Evolutionary conservation across 2,329 filamentous ascomycete genomes (phyloP).

Genomic region (Aspergillus bombycis): DNA sequence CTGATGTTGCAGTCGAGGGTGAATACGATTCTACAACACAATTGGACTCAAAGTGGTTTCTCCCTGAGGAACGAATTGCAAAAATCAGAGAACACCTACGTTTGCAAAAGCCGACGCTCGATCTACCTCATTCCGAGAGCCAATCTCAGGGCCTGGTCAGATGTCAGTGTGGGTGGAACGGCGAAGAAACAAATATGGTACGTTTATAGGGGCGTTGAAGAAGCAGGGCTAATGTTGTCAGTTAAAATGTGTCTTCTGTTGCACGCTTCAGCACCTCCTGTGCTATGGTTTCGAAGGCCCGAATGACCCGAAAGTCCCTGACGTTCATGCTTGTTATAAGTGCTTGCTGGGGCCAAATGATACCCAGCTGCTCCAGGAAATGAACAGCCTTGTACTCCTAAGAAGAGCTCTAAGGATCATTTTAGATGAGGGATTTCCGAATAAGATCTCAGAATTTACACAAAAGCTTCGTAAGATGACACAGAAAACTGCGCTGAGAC

Average conservation of each 20-base stretch:
- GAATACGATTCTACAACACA: constrained; percentile 9
- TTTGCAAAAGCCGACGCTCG: constrained; percentile 1
- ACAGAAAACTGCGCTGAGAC: not conserved
- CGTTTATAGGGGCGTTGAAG: constrained; percentile 12
- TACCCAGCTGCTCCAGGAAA: constrained; percentile 27
- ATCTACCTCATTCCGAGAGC: not conserved
- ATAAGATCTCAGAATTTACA: constrained; percentile 27
- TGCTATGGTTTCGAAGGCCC: constrained; percentile 50
- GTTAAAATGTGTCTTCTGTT: constrained; percentile 50
- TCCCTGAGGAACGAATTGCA: constrained; percentile 22
- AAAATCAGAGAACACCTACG: constrained; percentile 21
- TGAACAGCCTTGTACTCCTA: constrained; percentile 32
- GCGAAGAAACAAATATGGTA: constrained; percentile 48
- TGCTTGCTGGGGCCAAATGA: constrained; percentile 45
- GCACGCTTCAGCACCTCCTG: constrained; percentile 49
- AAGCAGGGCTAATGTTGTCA: constrained; percentile 27
- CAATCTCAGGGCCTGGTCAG: constrained; percentile 22
- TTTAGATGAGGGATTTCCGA: constrained; percentile 33
- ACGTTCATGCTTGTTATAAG: constrained; percentile 50
- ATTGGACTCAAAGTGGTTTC: constrained; percentile 11
- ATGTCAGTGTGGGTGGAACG: constrained; percentile 47
- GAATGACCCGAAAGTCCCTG: constrained; percentile 44
- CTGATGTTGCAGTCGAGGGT: constrained; percentile 5
- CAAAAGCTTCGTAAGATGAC: constrained; percentile 35
- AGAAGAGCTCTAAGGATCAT: constrained; percentile 34